Evolutionary conservation across 345 rosid genomes (phyloP).

Genomic region (Gossypium turneri): DNA sequence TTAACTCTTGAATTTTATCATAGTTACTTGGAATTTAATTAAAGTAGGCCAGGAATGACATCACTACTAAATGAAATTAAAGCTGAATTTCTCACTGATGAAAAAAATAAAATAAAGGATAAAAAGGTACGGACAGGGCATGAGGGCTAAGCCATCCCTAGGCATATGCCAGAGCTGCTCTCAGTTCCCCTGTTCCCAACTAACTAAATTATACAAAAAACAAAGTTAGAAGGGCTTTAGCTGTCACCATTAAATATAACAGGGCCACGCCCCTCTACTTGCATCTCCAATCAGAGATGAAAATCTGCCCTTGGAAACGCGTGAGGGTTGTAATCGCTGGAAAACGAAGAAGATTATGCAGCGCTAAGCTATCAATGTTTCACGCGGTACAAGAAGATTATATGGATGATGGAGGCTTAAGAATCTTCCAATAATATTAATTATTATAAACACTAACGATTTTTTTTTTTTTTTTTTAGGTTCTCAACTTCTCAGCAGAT

Average conservation of each 20-base stretch:
- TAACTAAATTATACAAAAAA: constrained; percentile 1
- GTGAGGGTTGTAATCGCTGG: background rate
- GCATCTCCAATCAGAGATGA: constrained; percentile 2
- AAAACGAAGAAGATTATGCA: constrained; percentile 16
- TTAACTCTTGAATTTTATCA: too few species aligned
- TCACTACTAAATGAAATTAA: background rate
- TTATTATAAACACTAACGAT: background rate
- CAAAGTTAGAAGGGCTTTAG: background rate
- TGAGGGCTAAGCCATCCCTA: background rate
- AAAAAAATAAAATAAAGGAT: too few species aligned
- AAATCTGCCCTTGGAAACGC: background rate
- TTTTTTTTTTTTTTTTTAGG: background rate
- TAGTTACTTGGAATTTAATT: too few species aligned
- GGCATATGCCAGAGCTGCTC: background rate
- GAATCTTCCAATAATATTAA: background rate
- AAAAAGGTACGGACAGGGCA: background rate
- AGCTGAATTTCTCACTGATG: background rate
- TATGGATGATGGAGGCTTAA: background rate
- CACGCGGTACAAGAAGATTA: constrained; percentile 9
- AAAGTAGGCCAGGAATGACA: background rate
- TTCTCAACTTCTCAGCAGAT: background rate
- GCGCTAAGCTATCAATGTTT: background rate
- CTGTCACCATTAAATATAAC: constrained; percentile 2
- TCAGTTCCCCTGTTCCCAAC: background rate
- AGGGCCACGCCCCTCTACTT: background rate